These are phyloP conservation scores for Eruca vesicaria DNA, from an alignment of 441 rosid genomes.

Conservation along the genomic window DNA sequence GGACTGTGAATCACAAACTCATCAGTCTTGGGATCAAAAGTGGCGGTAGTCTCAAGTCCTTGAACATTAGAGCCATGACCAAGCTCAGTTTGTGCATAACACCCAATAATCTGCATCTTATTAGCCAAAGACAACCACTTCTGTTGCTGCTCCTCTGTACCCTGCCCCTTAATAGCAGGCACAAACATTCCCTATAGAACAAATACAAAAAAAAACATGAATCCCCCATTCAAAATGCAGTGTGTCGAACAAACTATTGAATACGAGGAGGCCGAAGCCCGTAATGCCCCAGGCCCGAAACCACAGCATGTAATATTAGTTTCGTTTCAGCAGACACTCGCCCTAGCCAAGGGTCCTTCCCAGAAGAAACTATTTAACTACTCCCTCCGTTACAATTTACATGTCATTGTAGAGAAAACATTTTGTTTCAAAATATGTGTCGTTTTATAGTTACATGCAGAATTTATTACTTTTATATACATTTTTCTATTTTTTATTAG, in stretches of 20 bases:
- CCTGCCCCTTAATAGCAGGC: conserved; percentile 94
- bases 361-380: too few relatives aligned
- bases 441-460: too few relatives aligned
- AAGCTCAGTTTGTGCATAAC: conserved; percentile 99
- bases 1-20: conserved; percentile 87
- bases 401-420: too few relatives aligned
- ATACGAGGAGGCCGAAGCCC: too few relatives aligned
- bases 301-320: too few relatives aligned
- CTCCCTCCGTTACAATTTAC: too few relatives aligned
- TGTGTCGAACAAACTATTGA: background rate
- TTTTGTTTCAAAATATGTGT: too few relatives aligned
- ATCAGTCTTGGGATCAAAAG: conserved; percentile 82
- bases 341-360: too few relatives aligned
- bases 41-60: conserved; percentile 97
- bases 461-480: too few relatives aligned
- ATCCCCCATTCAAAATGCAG: background rate
- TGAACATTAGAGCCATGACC: conserved; percentile 99
- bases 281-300: too few relatives aligned
- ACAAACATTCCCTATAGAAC: conserved; percentile 83
- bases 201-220: conserved; percentile 1
- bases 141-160: conserved; percentile 90
- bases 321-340: too few relatives aligned
- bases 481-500: too few relatives aligned
- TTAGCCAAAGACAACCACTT: conserved; percentile 91
- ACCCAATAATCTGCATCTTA: conserved; percentile 95